Conservation (phyloP, 1,284 basidiomycete species). For the Sporisorium sorghi region DNA sequence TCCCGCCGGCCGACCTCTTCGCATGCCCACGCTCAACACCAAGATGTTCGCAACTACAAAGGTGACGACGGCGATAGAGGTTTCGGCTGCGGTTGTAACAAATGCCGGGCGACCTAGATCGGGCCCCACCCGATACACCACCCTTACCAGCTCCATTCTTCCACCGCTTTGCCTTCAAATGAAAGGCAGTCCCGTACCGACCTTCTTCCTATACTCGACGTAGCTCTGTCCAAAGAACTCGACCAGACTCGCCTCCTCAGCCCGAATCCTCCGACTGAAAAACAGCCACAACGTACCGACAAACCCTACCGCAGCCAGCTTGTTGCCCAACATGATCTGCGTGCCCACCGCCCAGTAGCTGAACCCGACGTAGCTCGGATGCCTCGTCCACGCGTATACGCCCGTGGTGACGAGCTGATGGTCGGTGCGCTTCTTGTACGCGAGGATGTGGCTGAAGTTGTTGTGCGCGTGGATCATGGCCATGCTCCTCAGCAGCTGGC, state of each 20-base stretch:
- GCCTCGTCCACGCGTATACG: slow-evolving; percentile 75
- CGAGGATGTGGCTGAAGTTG: slow-evolving; percentile 84
- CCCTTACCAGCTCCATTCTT: background rate
- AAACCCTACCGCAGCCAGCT: slow-evolving; percentile 78
- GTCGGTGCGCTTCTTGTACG: slow-evolving; percentile 55
- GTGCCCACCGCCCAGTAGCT: slow-evolving; percentile 98
- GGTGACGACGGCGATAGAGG: background rate
- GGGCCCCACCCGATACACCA: background rate
- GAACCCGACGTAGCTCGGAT: slow-evolving; percentile 97
- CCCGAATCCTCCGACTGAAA: slow-evolving; percentile 84
- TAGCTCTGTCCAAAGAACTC: slow-evolving; percentile 87
- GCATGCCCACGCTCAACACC: background rate
- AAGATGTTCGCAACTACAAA: no score
- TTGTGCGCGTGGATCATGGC: slow-evolving; percentile 96
- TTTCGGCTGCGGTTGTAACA: no score
- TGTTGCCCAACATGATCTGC: slow-evolving; percentile 90
- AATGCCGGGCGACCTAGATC: no score
- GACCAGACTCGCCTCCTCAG: slow-evolving; percentile 79
- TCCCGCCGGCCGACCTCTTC: background rate
- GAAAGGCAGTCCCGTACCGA: slow-evolving; percentile 77
- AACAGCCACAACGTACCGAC: slow-evolving; percentile 81
- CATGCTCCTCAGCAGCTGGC: slow-evolving; percentile 82
- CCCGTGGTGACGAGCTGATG: slow-evolving; percentile 64
- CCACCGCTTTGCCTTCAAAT: slow-evolving; percentile 34
- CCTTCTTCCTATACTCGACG: slow-evolving; percentile 76